Evolutionary conservation across 139 green algal genomes (phyloP).

Genomic region (Micractinium conductrix): DNA sequence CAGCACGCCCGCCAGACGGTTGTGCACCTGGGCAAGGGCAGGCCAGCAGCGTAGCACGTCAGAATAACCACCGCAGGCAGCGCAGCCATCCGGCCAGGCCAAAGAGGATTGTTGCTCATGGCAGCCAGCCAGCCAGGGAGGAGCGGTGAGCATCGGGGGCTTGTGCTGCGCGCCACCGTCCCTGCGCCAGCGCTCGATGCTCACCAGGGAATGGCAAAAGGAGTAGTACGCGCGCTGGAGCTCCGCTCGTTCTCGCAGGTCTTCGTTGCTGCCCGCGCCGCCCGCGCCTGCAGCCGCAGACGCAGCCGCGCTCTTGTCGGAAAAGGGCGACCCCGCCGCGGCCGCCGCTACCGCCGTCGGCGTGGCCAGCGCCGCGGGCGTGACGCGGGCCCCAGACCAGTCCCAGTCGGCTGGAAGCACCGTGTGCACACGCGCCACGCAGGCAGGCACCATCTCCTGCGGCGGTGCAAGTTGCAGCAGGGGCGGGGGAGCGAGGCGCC

Average conservation of each 20-base stretch:
- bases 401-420: constrained; percentile 76
- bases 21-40: too few relatives aligned
- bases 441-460: constrained; percentile 61
- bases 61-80: too few relatives aligned
- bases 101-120: too few relatives aligned
- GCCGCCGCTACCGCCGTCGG: neutral
- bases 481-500: too few relatives aligned
- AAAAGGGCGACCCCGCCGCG: neutral
- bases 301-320: neutral
- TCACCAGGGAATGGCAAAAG: constrained; percentile 70
- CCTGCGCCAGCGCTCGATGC: too few relatives aligned
- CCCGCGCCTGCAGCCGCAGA: neutral
- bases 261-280: constrained; percentile 69
- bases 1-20: constrained; percentile 9
- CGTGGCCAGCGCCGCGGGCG: constrained; percentile 30
- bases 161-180: too few relatives aligned
- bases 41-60: too few relatives aligned
- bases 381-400: constrained; percentile 71
- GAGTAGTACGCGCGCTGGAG: constrained; percentile 81
- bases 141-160: too few relatives aligned
- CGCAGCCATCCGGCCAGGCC: too few relatives aligned
- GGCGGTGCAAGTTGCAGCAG: too few relatives aligned
- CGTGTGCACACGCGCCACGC: constrained; percentile 59
- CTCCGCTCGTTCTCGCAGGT: constrained; percentile 73
- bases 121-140: too few relatives aligned